A percentile compares a stretch with the other conserved stretches of the same genome.
These are phyloP conservation scores for Trichoderma lentiforme DNA, from an alignment of 2,329 filamentous ascomycete species.

Conservation along the genomic window DNA sequence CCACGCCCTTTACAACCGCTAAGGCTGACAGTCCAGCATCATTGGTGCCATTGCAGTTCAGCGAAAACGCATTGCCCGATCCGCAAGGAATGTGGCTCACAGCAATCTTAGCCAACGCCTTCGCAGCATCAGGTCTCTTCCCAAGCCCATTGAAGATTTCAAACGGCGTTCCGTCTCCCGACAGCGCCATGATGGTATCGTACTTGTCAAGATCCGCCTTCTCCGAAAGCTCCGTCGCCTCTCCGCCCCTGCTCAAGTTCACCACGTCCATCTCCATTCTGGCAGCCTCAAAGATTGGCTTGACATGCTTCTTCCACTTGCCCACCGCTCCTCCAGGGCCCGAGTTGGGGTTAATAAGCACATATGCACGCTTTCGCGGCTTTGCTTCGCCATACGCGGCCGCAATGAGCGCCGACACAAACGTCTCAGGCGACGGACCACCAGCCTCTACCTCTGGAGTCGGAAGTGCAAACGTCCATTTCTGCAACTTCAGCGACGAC, in stretches of 20 bases:
- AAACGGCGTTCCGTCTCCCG: conserved; percentile 86
- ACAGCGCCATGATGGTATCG: conserved; percentile 85
- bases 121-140: conserved; percentile 68
- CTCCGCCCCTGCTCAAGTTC: conserved; percentile 66
- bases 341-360: conserved; percentile 87
- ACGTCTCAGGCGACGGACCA: conserved; percentile 49
- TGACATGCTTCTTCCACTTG: conserved; percentile 70
- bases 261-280: conserved; percentile 72
- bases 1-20: conserved; percentile 79
- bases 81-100: conserved; percentile 88
- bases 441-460: conserved; percentile 22
- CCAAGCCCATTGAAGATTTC: conserved; percentile 94
- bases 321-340: conserved; percentile 74
- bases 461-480: conserved; percentile 52
- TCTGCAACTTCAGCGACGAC: conserved; percentile 56
- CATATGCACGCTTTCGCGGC: conserved; percentile 73
- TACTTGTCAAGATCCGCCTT: conserved; percentile 73
- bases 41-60: conserved; percentile 81
- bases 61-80: conserved; percentile 89
- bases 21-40: conserved; percentile 73
- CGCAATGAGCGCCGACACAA: conserved; percentile 63
- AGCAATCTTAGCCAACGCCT: conserved; percentile 72
- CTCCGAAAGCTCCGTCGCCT: conserved; percentile 74
- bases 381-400: conserved; percentile 68
- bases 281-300: conserved; percentile 80